Evolutionary conservation across 176 grass and related monocot genomes (phyloP), one percentile per base, ranked within the genome.

Genomic region (Ensete glaucum): DNA sequence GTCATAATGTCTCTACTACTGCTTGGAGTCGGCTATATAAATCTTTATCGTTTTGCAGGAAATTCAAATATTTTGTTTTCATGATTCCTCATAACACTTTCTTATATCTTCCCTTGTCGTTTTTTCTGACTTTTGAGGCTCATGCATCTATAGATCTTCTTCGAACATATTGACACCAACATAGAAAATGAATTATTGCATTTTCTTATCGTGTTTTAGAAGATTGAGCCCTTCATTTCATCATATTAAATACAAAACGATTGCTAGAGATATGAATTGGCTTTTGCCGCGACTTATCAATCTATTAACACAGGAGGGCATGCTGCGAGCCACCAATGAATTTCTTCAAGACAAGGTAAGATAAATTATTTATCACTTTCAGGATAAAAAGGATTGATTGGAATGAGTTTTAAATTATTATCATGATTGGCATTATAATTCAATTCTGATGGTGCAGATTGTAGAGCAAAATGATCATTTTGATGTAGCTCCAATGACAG

Each of bases 261-360:
- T 17, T 29, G 25, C 26, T 15, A 29, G 21, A 50, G 34, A 49
- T 66, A 19, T 48, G 23, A 62, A 22, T 15, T 60, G 27, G n/a
- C 19, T 50, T 20, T 50, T 11, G 1, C 13, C 29, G 10, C 23
- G 16, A 17, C 9, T 63, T 16, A 20, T 13, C 24, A 73, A 15
- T 67, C 34, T 52, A 54, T 80, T 85, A 53, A 53, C 64, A n/a
- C 48, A 85, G 76, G 83, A 81, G 73, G 83, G 72, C 58, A 85
- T 81, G 27, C 72, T 85, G 62, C 77, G 80, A 69, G 83, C 83
- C 51, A 59, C 83, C 51, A 85, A 85, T 52, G 76, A 85, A 71
- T 69, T 80, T 76, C 83, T 85, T 54, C 83, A 85, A 24, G 83
- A 80, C 55, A 85, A 80, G 83, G 83, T 85, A 69, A 68, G 19